Evolutionary conservation across 495 filamentous ascomycete genomes (phyloP), one percentile per base, ranked within the genome.

Genomic region (Pseudoneurospora amorphoporcata): DNA sequence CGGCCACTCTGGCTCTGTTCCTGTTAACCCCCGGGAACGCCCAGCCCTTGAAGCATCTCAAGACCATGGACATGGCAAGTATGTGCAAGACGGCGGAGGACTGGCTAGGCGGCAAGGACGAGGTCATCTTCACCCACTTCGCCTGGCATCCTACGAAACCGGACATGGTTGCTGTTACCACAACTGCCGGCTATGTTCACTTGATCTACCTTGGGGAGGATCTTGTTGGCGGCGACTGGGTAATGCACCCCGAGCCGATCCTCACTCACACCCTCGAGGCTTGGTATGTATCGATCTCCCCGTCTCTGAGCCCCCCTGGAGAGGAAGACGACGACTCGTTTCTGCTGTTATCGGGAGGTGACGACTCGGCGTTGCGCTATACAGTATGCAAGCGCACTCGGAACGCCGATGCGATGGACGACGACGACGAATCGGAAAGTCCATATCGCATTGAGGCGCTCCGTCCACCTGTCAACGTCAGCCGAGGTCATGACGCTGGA

Each of bases 401-500:
- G 41, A 42, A 17, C 37, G 77, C 74, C 69, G 61, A 73, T 4
- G 37, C 69, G 4, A 2, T 14, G 47, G 47, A 32, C 12, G 72
- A 39, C 2, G 68, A 74, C 69, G 68, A 39, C 45, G 35, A 65
- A 68, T 70, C 72, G n/a, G 61, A 73, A 53, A 80, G 76, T 6
- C 79, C 83, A 0, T 76, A 82, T 74, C 79, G 78, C 70, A 10
- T 86, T 78, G 70, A 83, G 75, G 42, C 76, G 73, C 29, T 75
- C 79, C 47, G 82, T 78, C 70, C 84, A 37, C 73, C 74, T 32
- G 40, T 81, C 40, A 71, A 72, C 61, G 40, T 88, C 70, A 37
- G 35, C 35, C 87, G 81, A 71, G 84, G 85, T 39, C 95, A 98
- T 76, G 85, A 84, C 17, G 93, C 94, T 14, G 95, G 95, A 4